A percentile compares a stretch with the other conserved stretches of the same genome.
Evolutionary conservation across 805 yeast genomes (phyloP).

Genomic region (Candida dendrica): DNA sequence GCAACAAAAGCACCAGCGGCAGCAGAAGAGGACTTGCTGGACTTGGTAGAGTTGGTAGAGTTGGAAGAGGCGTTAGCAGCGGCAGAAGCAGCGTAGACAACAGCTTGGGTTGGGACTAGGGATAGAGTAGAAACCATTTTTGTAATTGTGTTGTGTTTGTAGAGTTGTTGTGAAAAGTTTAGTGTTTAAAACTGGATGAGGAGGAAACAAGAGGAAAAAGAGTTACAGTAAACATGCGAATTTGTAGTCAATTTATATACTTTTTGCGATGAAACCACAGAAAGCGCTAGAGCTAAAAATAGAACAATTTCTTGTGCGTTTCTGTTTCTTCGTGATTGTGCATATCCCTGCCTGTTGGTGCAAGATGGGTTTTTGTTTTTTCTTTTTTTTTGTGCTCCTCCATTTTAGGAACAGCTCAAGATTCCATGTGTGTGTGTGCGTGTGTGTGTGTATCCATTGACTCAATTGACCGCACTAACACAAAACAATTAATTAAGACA

Average conservation of each 20-base stretch:
- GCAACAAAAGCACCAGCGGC: slow-evolving; percentile 25
- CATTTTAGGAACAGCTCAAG: no score
- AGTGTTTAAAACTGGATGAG: neutral
- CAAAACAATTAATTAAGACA: no score
- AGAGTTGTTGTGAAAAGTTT: neutral
- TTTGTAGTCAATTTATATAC: neutral
- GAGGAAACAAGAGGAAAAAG: neutral
- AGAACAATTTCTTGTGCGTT: neutral
- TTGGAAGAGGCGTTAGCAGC: slow-evolving; percentile 8
- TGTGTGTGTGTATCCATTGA: no score
- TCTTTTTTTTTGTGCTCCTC: no score
- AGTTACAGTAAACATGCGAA: neutral
- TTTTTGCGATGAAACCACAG: neutral
- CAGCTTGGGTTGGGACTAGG: slow-evolving; percentile 22
- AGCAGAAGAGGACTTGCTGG: slow-evolving; percentile 5
- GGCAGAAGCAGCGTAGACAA: slow-evolving; percentile 17
- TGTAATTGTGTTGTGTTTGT: slow-evolving; percentile 1
- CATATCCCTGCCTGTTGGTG: no score
- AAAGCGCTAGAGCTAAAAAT: neutral
- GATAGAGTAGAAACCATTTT: slow-evolving; percentile 14
- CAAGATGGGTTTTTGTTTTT: no score
- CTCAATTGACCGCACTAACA: no score
- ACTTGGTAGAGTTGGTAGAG: slow-evolving; percentile 4
- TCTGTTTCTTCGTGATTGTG: no score
- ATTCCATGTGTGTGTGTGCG: no score